Base-by-base conservation (phyloP, 2,329 filamentous ascomycete genomes). In the Sphaerostilbella broomeana region DNA sequence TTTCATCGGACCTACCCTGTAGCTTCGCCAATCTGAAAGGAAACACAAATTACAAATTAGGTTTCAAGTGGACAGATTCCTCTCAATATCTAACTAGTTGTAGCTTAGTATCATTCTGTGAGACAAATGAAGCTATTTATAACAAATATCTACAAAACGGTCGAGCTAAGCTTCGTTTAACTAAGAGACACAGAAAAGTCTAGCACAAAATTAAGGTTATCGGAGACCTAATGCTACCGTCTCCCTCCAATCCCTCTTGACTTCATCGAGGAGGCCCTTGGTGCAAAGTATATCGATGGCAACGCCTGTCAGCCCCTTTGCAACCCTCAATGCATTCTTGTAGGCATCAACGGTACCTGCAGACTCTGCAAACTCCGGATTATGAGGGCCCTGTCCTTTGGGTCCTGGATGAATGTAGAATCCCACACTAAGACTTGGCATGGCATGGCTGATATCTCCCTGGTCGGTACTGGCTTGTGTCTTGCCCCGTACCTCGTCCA, bases 391-490 rank as follows among this genome's bases (percentile, higher is more conserved):
- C 27, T 43, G 39, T 1, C 27, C 28, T 16, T 38, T 22, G 5
- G 41, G 32, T 1, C 46, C 65, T 3, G 72, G 64, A 12, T 58
- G 60, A 42, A 78, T 75, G 18, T 63, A 61, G 49, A 77, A 79
- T 6, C 68, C 67, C 1, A 65, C 60, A 40, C 64, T 72, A 25
- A 80, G 52, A 38, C 69, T 73, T 26, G 75, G 77, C 61, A 78
- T 66, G 1, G 64, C 70, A 49, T 79, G 70, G 47, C 70, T 76
- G 38, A 79, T 56, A 45, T 80, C 67, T 0, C 76, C 77, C 56
- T 78, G 73, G 50, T 80, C 76, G 0, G 73, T 77, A 46, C 71
- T 75, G 4, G 75, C 74, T 49, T 62, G 66, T n/a, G 66, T 69
- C 17, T 57, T 51, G 1, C 67, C 67, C 4, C 55, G 50, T 8